These are phyloP conservation scores for Vigna unguiculata DNA, from an alignment of 306 rosid species.

Conservation along the genomic window DNA sequence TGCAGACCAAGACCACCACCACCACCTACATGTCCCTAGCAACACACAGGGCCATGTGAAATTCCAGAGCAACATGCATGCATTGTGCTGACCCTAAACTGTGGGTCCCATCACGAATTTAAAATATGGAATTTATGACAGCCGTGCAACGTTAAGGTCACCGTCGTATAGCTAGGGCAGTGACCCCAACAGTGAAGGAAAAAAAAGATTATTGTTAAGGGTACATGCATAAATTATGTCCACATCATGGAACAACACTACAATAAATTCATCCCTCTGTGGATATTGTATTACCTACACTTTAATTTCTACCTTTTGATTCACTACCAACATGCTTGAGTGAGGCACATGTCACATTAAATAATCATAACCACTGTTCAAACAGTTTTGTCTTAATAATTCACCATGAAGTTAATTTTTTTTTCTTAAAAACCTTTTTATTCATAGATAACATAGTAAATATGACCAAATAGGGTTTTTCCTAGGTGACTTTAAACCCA, in stretches of 20 bases:
- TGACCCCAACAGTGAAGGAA: not conserved
- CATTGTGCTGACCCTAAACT: conserved; percentile 10
- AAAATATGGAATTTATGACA: not conserved
- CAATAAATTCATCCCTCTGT: not conserved
- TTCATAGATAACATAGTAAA: no score
- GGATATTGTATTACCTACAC: not conserved
- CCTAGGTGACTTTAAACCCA: no score
- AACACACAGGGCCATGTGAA: conserved; percentile 50
- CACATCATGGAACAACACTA: not conserved
- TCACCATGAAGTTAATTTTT: no score
- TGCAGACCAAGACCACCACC: not conserved
- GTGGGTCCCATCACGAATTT: conserved; percentile 29
- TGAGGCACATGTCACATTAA: not conserved
- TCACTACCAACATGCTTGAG: not conserved
- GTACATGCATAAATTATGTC: conserved; percentile 23
- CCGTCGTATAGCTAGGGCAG: not conserved
- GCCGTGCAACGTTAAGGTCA: conserved; percentile 8
- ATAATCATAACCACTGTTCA: not conserved
- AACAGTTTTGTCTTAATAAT: not conserved
- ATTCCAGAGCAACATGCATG: conserved; percentile 39
- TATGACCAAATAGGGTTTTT: no score
- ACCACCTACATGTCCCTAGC: conserved; percentile 11
- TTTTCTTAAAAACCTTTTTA: no score
- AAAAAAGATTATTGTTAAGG: not conserved
- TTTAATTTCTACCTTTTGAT: not conserved